Evolutionary conservation across 23 red algal genomes (phyloP), one percentile per base, ranked within the genome.

Genomic region (Gracilariopsis chorda): DNA sequence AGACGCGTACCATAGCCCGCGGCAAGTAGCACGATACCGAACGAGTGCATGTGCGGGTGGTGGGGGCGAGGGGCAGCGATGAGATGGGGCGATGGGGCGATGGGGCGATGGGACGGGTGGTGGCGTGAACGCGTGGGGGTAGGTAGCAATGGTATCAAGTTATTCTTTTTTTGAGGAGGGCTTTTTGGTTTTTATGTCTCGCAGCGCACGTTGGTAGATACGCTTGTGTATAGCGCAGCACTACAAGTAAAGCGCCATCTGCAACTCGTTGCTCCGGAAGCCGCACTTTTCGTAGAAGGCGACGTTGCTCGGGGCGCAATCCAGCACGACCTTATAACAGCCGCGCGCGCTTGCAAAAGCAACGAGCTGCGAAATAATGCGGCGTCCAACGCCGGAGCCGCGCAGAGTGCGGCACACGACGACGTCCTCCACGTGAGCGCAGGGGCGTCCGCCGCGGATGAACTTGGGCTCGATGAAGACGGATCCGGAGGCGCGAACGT

Each of bases 291-390:
- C 82, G 61, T 96, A 96, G 57, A 96, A 96, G 10, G 19, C 13
- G 32, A 83, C 52, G 61, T 92, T 96, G 35, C 44, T 36, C 4
- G 88, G 63, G 10, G 81, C 79, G 59, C 94, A 96, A 49, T 92
- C 90, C 17, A 96, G 48, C 23, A 96, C 87, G 20, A 92, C 83
- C 46, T 96, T 96, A 63, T 96, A 96, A 65, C 94, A 96, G 14
- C 86, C 90, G 19, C 81, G 52, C 78, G 79, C 77, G 20, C 57
- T 84, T n/a, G 88, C 65, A 33, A 81, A 51, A 1, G 21, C 65
- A 14, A 85, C 78, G 12, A 96, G 68, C 7, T 44, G 24, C 2
- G 42, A 49, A 34, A 96, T 81, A 40, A 96, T 76, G 27, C 42
- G 33, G 40, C 81, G 86, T 1, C 94, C 94, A 1, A 96, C 33